These are phyloP conservation scores for Schwanniomyces pseudopolymorphus DNA, from an alignment of 805 yeast species.

Conservation along the genomic window DNA sequence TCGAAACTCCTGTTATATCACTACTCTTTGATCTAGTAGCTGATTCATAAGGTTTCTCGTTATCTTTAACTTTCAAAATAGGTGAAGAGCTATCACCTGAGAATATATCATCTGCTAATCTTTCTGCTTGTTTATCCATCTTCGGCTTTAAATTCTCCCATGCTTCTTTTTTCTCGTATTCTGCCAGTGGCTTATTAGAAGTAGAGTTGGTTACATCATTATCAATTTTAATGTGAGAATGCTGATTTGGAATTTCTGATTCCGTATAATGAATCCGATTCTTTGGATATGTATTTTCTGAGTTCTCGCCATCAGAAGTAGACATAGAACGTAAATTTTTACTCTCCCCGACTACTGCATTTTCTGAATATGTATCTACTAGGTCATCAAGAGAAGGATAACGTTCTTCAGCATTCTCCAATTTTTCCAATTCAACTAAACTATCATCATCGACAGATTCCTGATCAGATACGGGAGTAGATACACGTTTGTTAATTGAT, in stretches of 20 bases:
- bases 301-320: neutral
- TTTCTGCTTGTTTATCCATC: constrained; percentile 32
- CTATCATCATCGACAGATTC: constrained; percentile 15
- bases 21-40: neutral
- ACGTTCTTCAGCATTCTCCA: constrained; percentile 49
- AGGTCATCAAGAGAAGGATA: constrained; percentile 49
- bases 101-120: constrained; percentile 42
- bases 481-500: neutral
- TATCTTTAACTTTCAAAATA: neutral
- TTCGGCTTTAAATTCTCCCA: constrained; percentile 30
- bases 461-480: neutral
- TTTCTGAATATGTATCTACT: constrained; percentile 3
- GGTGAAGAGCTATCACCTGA: constrained; percentile 18
- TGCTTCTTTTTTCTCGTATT: constrained; percentile 33
- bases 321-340: neutral
- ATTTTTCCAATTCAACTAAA: constrained; percentile 36
- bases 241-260: neutral
- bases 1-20: neutral
- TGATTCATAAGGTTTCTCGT: neutral
- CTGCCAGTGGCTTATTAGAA: constrained; percentile 14
- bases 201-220: constrained; percentile 11
- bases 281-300: neutral
- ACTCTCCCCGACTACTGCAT: neutral
- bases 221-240: constrained; percentile 14
- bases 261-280: neutral